Conservation (phyloP, 257 asterid genomes). For the Penstemon eatonii region DNA sequence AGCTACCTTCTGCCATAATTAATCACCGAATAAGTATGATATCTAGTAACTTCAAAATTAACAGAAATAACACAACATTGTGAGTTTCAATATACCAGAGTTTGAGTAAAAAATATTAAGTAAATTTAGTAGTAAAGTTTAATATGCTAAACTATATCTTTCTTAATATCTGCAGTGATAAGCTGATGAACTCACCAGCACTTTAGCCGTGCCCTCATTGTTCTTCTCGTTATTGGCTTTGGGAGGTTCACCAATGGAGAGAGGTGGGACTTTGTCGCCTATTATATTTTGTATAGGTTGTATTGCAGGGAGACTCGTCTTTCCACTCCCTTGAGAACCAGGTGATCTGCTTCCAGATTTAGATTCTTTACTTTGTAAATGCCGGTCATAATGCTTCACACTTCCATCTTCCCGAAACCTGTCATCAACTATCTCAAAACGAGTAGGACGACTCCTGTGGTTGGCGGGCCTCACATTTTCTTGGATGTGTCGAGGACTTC, state of each 20-base stretch:
- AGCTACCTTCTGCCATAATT: slow-evolving; percentile 44
- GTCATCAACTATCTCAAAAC: slow-evolving; percentile 87
- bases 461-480: slow-evolving; percentile 39
- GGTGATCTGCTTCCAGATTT: slow-evolving; percentile 54
- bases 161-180: too few species aligned
- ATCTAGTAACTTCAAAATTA: not conserved
- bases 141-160: too few species aligned
- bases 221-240: slow-evolving; percentile 35
- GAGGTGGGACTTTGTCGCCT: slow-evolving; percentile 43
- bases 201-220: slow-evolving; percentile 34
- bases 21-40: slow-evolving; percentile 4
- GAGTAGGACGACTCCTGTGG: slow-evolving; percentile 41
- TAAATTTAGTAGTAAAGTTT: too few species aligned
- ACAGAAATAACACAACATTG: not conserved
- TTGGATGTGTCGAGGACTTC: slow-evolving; percentile 47
- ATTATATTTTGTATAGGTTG: slow-evolving; percentile 38
- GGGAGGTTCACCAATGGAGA: slow-evolving; percentile 45
- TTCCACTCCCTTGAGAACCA: slow-evolving; percentile 29
- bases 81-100: not conserved
- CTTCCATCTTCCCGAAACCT: slow-evolving; percentile 77
- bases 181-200: slow-evolving; percentile 42
- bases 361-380: slow-evolving; percentile 34
- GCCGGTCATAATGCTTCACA: slow-evolving; percentile 47
- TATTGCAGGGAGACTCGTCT: slow-evolving; percentile 35
- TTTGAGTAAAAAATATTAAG: too few species aligned